These are phyloP conservation scores for Rossbeevera mucosa DNA, from an alignment of 768 basidiomycete species.

Conservation along the genomic window DNA sequence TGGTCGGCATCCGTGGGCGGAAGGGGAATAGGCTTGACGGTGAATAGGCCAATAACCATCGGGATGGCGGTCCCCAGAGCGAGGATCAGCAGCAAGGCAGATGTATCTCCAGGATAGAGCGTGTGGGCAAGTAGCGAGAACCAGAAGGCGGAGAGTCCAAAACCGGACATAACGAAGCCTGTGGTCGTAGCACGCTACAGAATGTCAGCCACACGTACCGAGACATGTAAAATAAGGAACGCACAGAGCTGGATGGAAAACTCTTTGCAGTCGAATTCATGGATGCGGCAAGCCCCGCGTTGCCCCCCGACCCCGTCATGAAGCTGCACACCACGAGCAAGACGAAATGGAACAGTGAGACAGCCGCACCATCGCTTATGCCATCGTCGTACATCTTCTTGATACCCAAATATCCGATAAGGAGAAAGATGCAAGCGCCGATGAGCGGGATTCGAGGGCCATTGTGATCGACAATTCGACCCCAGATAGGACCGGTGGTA, in stretches of 20 bases:
- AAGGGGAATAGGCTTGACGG: slow-evolving; percentile 66
- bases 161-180: slow-evolving; percentile 78
- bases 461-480: slow-evolving; percentile 66
- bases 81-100: slow-evolving; percentile 70
- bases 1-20: slow-evolving; percentile 30
- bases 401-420: slow-evolving; percentile 75
- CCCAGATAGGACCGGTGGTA: slow-evolving; percentile 71
- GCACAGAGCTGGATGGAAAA: slow-evolving; percentile 66
- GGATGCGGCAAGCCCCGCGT: slow-evolving; percentile 62
- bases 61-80: slow-evolving; percentile 74
- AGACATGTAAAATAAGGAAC: not conserved
- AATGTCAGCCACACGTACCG: not conserved
- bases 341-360: slow-evolving; percentile 42
- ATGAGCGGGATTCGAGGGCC: slow-evolving; percentile 69
- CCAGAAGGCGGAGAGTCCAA: slow-evolving; percentile 87
- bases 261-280: slow-evolving; percentile 82
- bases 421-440: slow-evolving; percentile 52
- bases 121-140: slow-evolving; percentile 75
- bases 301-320: slow-evolving; percentile 74
- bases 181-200: slow-evolving; percentile 68
- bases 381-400: slow-evolving; percentile 60
- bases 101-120: slow-evolving; percentile 73
- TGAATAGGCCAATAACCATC: slow-evolving; percentile 73
- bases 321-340: slow-evolving; percentile 60
- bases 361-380: slow-evolving; percentile 32